Evolutionary conservation across 352 stramenopile species (phyloP).

Genomic region (Pythium aphanidermatum): DNA sequence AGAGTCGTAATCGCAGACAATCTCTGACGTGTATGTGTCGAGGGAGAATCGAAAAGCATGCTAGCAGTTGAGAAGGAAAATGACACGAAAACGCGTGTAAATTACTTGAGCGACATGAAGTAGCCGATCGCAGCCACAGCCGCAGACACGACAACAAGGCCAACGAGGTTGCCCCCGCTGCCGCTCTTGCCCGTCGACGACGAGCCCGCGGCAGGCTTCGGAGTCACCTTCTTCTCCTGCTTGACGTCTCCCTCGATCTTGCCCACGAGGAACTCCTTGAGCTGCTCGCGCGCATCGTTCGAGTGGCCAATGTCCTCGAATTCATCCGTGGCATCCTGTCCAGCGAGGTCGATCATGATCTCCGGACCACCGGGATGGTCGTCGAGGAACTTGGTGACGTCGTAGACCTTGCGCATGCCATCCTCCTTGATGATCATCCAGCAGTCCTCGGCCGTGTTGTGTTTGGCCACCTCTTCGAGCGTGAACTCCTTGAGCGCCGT

Average conservation of each 20-base stretch:
- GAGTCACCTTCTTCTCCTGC: conserved; percentile 20
- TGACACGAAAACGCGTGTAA: neutral
- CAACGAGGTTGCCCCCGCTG: conserved; percentile 37
- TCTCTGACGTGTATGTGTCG: too few relatives aligned
- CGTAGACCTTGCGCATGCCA: conserved; percentile 92
- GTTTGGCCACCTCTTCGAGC: conserved; percentile 88
- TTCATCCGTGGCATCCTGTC: conserved; percentile 89
- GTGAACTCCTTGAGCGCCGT: conserved; percentile 81
- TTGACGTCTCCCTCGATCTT: conserved; percentile 78
- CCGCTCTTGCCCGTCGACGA: conserved; percentile 23
- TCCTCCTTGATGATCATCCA: conserved; percentile 80
- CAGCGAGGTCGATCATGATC: conserved; percentile 94
- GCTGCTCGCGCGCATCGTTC: conserved; percentile 91
- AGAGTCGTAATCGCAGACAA: too few relatives aligned
- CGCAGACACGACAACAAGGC: conserved; percentile 46
- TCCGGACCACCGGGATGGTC: conserved; percentile 98
- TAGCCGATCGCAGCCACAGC: conserved; percentile 43
- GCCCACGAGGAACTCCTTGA: conserved; percentile 92
- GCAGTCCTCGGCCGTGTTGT: conserved; percentile 76
- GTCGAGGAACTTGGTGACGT: conserved; percentile 97
- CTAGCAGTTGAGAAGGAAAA: too few relatives aligned
- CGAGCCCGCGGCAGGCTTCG: conserved; percentile 5
- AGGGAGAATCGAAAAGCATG: too few relatives aligned
- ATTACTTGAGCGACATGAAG: conserved; percentile 51
- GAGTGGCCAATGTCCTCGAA: conserved; percentile 98